Conservation (phyloP, 2,329 filamentous ascomycete species). For the Colletotrichum gigasporum region DNA sequence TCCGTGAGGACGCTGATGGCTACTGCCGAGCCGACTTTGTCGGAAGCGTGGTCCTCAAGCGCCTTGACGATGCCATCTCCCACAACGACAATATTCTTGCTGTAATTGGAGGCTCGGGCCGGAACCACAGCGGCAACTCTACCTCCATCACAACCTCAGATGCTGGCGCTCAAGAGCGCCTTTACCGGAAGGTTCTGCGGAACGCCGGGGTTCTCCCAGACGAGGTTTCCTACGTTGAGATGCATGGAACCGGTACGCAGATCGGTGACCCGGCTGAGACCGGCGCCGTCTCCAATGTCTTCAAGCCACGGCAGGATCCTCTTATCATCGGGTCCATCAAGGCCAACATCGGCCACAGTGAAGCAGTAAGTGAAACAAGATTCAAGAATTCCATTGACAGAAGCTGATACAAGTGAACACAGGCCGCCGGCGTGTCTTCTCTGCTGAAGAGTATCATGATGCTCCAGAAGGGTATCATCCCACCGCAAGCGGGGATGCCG, state of each 20-base stretch:
- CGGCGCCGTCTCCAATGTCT: conserved; percentile 42
- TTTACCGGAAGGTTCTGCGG: conserved; percentile 63
- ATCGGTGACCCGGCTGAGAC: conserved; percentile 58
- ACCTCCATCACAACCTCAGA: conserved; percentile 38
- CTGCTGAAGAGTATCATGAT: conserved; percentile 44
- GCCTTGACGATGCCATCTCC: conserved; percentile 52
- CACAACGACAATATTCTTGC: conserved; percentile 57
- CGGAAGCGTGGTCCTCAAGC: conserved; percentile 56
- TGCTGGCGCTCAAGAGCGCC: conserved; percentile 26
- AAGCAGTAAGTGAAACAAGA: too few relatives aligned
- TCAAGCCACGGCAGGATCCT: conserved; percentile 11
- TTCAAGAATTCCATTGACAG: too few relatives aligned
- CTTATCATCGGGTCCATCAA: conserved; percentile 30
- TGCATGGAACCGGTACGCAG: conserved; percentile 57
- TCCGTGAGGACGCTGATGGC: conserved; percentile 49
- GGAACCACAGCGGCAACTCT: conserved; percentile 53
- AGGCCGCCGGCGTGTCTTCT: conserved; percentile 40
- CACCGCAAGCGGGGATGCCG: conserved; percentile 35
- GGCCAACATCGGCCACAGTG: conserved; percentile 33
- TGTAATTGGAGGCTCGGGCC: conserved; percentile 47
- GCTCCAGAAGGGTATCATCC: conserved; percentile 41
- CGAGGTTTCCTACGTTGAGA: conserved; percentile 45
- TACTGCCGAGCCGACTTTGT: conserved; percentile 61
- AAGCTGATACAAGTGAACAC: too few relatives aligned
- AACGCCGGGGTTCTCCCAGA: conserved; percentile 31